These are phyloP conservation scores for Exutisphaerella laricina DNA, from an alignment of 2,329 filamentous ascomycete genomes.

Conservation along the genomic window DNA sequence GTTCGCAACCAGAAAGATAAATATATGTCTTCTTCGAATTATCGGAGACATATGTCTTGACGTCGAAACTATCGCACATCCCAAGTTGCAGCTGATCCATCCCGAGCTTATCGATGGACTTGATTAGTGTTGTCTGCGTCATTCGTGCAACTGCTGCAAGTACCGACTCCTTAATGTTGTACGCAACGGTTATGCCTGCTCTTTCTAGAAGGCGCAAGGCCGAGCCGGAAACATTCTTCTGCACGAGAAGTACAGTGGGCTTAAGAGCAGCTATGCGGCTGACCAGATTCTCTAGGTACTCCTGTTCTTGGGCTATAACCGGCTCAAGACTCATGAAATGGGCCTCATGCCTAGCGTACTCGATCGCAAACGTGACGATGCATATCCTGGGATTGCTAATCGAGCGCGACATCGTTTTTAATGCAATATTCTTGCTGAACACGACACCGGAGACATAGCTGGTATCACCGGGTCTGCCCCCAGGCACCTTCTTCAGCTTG, in stretches of 20 bases:
- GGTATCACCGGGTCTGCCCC: constrained; percentile 82
- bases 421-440: constrained; percentile 91
- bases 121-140: constrained; percentile 85
- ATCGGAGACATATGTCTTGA: constrained; percentile 88
- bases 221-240: constrained; percentile 86
- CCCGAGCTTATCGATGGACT: constrained; percentile 88
- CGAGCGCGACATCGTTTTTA: constrained; percentile 91
- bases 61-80: constrained; percentile 79
- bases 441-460: constrained; percentile 96
- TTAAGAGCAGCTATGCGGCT: constrained; percentile 81
- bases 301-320: constrained; percentile 92
- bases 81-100: constrained; percentile 70
- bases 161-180: constrained; percentile 94
- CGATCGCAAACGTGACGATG: constrained; percentile 89
- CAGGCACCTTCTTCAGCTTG: constrained; percentile 93
- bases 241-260: constrained; percentile 82
- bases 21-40: constrained; percentile 90
- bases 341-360: constrained; percentile 86
- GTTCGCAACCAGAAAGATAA: constrained; percentile 83
- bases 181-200: constrained; percentile 85
- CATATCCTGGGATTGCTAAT: constrained; percentile 81
- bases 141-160: constrained; percentile 92
- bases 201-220: constrained; percentile 83
- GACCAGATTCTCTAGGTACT: constrained; percentile 86
- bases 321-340: constrained; percentile 98